These are phyloP conservation scores for Jatropha multifida DNA, from an alignment of 441 rosid genomes.

Conservation along the genomic window DNA sequence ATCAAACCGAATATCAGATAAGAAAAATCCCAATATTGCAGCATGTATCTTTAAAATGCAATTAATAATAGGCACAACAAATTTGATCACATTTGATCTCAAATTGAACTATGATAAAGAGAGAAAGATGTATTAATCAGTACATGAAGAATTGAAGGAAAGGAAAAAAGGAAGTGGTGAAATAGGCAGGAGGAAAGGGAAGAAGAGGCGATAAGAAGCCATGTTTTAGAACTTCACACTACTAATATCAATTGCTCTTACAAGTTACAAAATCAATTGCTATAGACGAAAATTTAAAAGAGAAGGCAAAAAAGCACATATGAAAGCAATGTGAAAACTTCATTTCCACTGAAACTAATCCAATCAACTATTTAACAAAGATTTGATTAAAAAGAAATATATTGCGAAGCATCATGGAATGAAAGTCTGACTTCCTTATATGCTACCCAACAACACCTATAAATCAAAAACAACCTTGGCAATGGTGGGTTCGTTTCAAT, in stretches of 20 bases:
- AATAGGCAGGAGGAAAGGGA: too few species aligned
- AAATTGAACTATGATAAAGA: neutral
- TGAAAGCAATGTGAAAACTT: too few species aligned
- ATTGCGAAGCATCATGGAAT: neutral
- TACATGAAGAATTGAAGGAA: too few species aligned
- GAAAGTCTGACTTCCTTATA: neutral
- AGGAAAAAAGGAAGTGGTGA: too few species aligned
- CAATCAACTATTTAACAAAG: neutral
- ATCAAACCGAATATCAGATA: conserved; percentile 14
- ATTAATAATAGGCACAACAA: neutral
- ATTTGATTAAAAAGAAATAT: neutral
- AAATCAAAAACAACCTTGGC: too few species aligned
- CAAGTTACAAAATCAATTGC: neutral
- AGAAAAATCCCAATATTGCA: neutral
- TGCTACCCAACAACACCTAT: neutral
- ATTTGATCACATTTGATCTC: neutral
- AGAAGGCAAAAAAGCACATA: neutral
- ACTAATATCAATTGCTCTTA: neutral
- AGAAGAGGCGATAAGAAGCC: neutral
- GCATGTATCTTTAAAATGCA: neutral
- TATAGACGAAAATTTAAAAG: neutral
- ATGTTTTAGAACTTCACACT: neutral
- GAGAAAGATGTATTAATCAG: neutral
- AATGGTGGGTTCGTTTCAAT: too few species aligned
- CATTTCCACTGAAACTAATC: too few species aligned